These are phyloP conservation scores for Kwoniella dejecticola DNA, from an alignment of 768 basidiomycete species.

Conservation along the genomic window DNA sequence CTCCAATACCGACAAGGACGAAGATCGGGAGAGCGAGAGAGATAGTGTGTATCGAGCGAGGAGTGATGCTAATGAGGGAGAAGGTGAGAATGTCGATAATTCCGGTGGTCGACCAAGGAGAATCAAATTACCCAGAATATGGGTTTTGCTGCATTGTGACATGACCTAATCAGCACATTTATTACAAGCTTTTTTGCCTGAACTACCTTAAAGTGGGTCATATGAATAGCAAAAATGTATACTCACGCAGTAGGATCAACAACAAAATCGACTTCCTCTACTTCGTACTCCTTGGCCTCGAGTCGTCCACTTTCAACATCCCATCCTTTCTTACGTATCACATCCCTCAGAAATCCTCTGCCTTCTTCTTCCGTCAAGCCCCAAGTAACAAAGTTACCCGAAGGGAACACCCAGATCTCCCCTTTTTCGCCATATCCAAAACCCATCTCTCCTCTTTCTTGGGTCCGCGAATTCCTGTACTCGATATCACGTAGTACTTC, in stretches of 20 bases:
- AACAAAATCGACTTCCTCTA: slow-evolving; percentile 90
- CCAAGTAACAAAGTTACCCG: slow-evolving; percentile 90
- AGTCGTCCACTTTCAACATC: slow-evolving; percentile 69
- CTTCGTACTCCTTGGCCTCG: slow-evolving; percentile 65
- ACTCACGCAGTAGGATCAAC: slow-evolving; percentile 86
- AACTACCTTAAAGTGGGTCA: no score
- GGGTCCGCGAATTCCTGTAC: not conserved
- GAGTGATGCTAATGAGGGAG: slow-evolving; percentile 66
- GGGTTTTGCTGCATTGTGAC: slow-evolving; percentile 66
- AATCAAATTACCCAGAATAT: slow-evolving; percentile 87
- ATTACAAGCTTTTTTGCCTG: no score
- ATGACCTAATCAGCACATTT: no score
- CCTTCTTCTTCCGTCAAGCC: slow-evolving; percentile 77
- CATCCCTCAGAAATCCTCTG: slow-evolving; percentile 65
- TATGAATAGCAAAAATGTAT: no score
- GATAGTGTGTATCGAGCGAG: slow-evolving; percentile 89
- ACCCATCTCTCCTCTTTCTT: slow-evolving; percentile 15
- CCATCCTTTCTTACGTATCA: slow-evolving; percentile 62
- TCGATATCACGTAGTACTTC: slow-evolving; percentile 54
- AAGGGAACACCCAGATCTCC: slow-evolving; percentile 84
- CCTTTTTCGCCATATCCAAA: slow-evolving; percentile 59
- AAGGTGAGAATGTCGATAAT: slow-evolving; percentile 61
- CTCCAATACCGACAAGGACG: slow-evolving; percentile 83
- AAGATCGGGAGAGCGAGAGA: slow-evolving; percentile 85
- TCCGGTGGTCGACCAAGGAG: slow-evolving; percentile 74